Evolutionary conservation across 306 rosid genomes (phyloP), one percentile per base, ranked within the genome.

Genomic region (Lathyrus oleraceus): DNA sequence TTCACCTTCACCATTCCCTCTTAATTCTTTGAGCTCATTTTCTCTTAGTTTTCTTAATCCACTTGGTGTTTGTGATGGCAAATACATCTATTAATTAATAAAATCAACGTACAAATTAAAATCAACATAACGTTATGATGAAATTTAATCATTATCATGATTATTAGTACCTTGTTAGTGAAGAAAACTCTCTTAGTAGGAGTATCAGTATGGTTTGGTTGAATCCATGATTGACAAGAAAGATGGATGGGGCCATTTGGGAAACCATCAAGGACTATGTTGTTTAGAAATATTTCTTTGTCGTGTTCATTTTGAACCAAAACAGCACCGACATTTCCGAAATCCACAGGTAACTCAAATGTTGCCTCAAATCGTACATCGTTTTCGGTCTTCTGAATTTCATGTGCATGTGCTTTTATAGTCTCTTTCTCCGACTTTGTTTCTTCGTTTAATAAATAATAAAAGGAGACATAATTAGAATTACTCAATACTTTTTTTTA

Each of bases 1-100:
- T 23, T 87, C 85, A 58, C 87, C 96, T 76, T 81, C 52, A 0
- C 91, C 95, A 16, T 84, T 75, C 8, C 96, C 96, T 76, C 85
- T 74, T 11, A 87, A 30, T 11, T 0, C 21, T 27, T 30, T 16
- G 12, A 90, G 75, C 68, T 86, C 95, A 32, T 75, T 73, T 71
- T 79, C 79, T 79, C 96, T 84, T 2, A 87, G 7, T 27, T 20
- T 63, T 63, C 38, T 47, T 13, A 90, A 71, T 10, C 90, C 91
- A 35, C 59, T 81, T 5, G 95, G 96, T 47, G 96, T 90, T 79
- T 86, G 49, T 39, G 86, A 79, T 49, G 91, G 87, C 79, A 87
- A 28, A 64, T 79, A 88, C 4, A 78, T 73, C 95, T 90, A 61
- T 47, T 8, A 27, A 4, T 30, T 5, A 30, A 30, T 43, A n/a